Evolutionary conservation across 1,139 yeast species (phyloP), one percentile per base, ranked within the genome.

Genomic region (Yamadazyma pseudoaaseri): DNA sequence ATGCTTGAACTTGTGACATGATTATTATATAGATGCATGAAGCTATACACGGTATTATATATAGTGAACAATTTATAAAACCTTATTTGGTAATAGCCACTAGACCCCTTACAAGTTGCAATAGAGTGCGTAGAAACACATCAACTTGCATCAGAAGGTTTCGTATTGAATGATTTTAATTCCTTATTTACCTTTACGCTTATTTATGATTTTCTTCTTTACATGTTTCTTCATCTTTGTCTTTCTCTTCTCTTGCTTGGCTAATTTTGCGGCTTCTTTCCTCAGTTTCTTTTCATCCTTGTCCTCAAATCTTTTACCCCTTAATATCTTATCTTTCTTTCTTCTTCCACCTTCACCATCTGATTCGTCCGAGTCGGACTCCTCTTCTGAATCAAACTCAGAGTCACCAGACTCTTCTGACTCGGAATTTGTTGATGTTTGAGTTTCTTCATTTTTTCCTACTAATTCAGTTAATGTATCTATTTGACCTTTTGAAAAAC

Each of bases 171-270:
- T n/a, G n/a, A n/a, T n/a, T n/a, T n/a, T n/a, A n/a, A n/a, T n/a
- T n/a, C n/a, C 26, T 39, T 43, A 34, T 42, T 52, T 17, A 63
- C 35, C 54, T 48, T 70, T 68, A 33, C 75, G 53, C 52, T 83
- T 84, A 44, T 70, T 79, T 5, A 82, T 70, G 27, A 83, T 62
- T 55, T 82, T 83, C 73, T 92, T 92, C 65, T 92, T 92, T 26
- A 87, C 62, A 58, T 86, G 87, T 59, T 94, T 94, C 59, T 92
- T 92, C 81, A 92, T 83, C 58, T 94, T 94, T 4, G 81, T 81
- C 54, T 87, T 82, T 39, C 98, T 73, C 63, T 86, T 89, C 49
- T 90, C 97, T 49, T 83, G 84, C 42, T 87, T 86, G 11, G 81
- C 87, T 26, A 80, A 84, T 55, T 87, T 92, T 14, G 87, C 82